phyloP scores from a whole-genome alignment of 2,329 filamentous ascomycete species.

The Colletotrichum spaethianum region DNA sequence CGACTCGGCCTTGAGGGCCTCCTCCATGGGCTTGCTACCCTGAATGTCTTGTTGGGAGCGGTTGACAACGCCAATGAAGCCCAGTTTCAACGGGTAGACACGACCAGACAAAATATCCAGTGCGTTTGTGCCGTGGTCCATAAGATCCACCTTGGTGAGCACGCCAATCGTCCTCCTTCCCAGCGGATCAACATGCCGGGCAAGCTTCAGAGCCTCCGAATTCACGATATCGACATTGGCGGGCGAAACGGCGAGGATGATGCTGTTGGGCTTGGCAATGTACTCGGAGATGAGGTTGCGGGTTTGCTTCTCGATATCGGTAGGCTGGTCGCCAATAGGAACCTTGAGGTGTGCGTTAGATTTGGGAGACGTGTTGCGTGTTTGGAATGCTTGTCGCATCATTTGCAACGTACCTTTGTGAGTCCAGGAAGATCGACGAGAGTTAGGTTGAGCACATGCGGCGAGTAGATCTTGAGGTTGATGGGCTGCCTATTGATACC shows the following conservation, averaged over 20 bases:
- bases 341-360: conserved; percentile 67
- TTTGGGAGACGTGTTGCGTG: not conserved
- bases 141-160: conserved; percentile 95
- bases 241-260: conserved; percentile 95
- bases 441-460: conserved; percentile 95
- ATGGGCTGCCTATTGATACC: conserved; percentile 98
- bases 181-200: conserved; percentile 95
- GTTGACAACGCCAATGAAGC: conserved; percentile 98
- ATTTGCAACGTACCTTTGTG: conserved; percentile 78
- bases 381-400: not conserved
- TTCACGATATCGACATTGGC: conserved; percentile 99
- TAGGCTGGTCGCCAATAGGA: conserved; percentile 96
- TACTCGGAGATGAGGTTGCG: conserved; percentile 97
- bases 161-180: conserved; percentile 96
- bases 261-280: conserved; percentile 98
- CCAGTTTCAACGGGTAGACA: conserved; percentile 96
- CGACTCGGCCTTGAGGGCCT: conserved; percentile 88
- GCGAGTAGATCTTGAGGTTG: conserved; percentile 98
- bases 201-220: conserved; percentile 96
- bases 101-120: conserved; percentile 97
- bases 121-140: conserved; percentile 99
- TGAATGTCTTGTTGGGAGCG: conserved; percentile 98
- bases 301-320: conserved; percentile 99
- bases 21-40: conserved; percentile 92
- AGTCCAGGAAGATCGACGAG: conserved; percentile 95